Evolutionary conservation across 306 rosid species (phyloP).

Genomic region (Clitoria ternatea): DNA sequence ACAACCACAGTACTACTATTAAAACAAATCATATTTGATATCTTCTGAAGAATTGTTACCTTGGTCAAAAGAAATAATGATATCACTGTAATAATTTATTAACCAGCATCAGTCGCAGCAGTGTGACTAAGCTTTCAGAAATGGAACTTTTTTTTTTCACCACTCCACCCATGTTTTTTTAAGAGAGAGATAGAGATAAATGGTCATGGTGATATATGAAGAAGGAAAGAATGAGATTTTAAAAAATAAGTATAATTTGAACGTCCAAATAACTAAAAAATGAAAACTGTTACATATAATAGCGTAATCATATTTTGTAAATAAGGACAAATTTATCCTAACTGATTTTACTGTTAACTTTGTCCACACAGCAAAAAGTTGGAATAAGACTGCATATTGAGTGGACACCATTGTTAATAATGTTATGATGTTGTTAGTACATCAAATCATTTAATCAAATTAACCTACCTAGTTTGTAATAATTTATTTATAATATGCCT

Average conservation of each 20-base stretch:
- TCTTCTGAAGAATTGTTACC: neutral
- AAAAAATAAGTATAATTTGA: too few relatives aligned
- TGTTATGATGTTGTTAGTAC: neutral
- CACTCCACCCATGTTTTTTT: too few relatives aligned
- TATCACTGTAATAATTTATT: neutral
- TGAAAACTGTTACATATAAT: too few relatives aligned
- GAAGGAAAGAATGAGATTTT: too few relatives aligned
- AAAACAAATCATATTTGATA: neutral
- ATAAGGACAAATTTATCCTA: neutral
- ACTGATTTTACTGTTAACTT: neutral
- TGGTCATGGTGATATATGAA: too few relatives aligned
- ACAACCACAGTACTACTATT: neutral
- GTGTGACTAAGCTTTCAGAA: neutral
- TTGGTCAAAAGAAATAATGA: neutral
- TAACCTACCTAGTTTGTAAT: neutral
- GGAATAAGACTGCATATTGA: constrained; percentile 10
- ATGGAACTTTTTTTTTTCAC: too few relatives aligned
- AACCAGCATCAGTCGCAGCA: neutral
- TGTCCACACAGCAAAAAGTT: neutral
- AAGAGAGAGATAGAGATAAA: too few relatives aligned
- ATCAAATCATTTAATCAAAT: constrained; percentile 7
- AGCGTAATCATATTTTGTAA: neutral
- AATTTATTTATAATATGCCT: neutral
- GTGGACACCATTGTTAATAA: neutral
- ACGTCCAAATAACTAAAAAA: too few relatives aligned